A percentile compares a stretch with the other conserved stretches of the same genome.
These are phyloP conservation scores for Fraxinus angustifolia DNA, from an alignment of 305 asterid genomes.

Conservation along the genomic window DNA sequence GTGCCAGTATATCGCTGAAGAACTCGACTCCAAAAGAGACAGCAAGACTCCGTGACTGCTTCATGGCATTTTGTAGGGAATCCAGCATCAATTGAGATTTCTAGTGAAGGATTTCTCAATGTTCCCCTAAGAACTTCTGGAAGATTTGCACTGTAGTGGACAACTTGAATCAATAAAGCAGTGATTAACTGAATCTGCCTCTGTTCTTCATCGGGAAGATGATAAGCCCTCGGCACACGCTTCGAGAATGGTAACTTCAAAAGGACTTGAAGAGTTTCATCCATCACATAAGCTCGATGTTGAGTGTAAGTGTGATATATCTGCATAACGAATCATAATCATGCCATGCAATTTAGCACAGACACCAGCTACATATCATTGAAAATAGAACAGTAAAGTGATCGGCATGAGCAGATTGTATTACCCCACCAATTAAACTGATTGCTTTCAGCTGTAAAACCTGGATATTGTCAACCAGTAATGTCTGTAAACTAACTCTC, in stretches of 20 bases:
- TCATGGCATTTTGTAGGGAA: conserved; percentile 83
- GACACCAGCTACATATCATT: conserved; percentile 18
- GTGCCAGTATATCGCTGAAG: conserved; percentile 86
- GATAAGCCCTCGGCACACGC: conserved; percentile 90
- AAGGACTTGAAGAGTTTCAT: conserved; percentile 86
- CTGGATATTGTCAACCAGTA: conserved; percentile 87
- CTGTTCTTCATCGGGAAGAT: conserved; percentile 96
- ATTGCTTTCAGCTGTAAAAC: conserved; percentile 95
- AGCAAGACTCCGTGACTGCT: conserved; percentile 90
- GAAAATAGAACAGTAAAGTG: conserved; percentile 26
- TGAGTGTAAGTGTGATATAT: conserved; percentile 66
- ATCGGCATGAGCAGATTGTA: conserved; percentile 29
- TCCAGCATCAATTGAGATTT: conserved; percentile 62
- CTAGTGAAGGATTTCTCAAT: conserved; percentile 59
- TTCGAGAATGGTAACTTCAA: conserved; percentile 85
- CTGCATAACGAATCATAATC: conserved; percentile 40
- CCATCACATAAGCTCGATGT: conserved; percentile 91
- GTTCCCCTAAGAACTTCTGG: conserved; percentile 72
- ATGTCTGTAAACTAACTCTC: conserved; percentile 82
- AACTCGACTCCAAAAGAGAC: conserved; percentile 98
- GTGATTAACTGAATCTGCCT: conserved; percentile 90
- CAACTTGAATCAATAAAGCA: conserved; percentile 79
- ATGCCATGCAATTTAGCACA: conserved; percentile 29
- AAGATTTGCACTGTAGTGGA: conserved; percentile 89
- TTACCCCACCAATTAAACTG: conserved; percentile 92